A percentile compares a stretch with the other conserved stretches of the same genome.
Evolutionary conservation across 2,329 filamentous ascomycete genomes (phyloP).

Genomic region (Trichoderma atroviride): DNA sequence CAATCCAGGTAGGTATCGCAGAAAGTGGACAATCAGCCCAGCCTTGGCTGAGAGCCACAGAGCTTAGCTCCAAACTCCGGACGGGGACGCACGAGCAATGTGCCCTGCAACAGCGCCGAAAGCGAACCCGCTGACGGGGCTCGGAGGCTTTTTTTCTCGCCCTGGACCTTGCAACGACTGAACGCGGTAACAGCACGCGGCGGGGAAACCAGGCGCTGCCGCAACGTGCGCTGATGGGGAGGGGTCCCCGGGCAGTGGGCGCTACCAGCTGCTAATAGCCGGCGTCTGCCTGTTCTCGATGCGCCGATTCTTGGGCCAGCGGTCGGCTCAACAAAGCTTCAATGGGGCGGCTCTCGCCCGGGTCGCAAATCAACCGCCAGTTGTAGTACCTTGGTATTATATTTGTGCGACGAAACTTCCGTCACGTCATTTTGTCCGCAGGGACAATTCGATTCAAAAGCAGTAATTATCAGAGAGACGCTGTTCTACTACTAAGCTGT

Average conservation of each 20-base stretch:
- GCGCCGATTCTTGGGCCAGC: conserved; percentile 4
- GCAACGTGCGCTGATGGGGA: conserved; percentile 24
- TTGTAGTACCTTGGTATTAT: no score
- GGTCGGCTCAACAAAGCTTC: conserved; percentile 11
- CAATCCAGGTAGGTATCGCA: no score
- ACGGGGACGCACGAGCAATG: background rate
- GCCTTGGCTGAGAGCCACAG: background rate
- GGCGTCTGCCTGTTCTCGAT: conserved; percentile 7
- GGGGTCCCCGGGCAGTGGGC: background rate
- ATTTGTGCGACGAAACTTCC: background rate
- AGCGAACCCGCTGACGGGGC: background rate
- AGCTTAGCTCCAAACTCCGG: conserved; percentile 16
- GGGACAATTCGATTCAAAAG: background rate
- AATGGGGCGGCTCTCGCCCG: background rate
- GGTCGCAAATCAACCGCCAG: background rate
- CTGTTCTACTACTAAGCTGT: background rate
- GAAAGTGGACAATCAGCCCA: background rate
- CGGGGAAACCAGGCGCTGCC: background rate
- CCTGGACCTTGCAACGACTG: background rate
- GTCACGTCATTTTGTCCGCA: background rate
- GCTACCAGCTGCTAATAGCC: conserved; percentile 15
- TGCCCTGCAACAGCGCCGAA: conserved; percentile 12
- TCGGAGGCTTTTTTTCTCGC: background rate
- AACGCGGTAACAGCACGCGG: background rate
- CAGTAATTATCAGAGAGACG: conserved; percentile 15